phyloP scores from a whole-genome alignment of 2,329 filamentous ascomycete genomes.

The Monilinia fructigena region DNA sequence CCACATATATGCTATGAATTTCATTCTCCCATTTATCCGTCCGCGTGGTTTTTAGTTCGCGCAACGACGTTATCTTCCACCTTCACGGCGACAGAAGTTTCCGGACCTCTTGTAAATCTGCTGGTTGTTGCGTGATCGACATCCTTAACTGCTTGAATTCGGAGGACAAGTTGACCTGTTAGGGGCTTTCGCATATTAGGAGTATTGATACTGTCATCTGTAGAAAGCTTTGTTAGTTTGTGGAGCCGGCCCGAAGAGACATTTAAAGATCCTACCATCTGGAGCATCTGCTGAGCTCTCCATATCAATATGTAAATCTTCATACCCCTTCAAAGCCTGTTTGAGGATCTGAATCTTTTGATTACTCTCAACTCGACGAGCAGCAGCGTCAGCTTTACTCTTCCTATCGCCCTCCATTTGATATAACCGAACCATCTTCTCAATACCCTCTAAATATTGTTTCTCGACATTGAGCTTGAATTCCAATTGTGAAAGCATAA shows the following conservation, averaged over 20 bases:
- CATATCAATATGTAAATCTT: constrained; percentile 93
- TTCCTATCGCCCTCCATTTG: constrained; percentile 96
- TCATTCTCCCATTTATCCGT: constrained; percentile 92
- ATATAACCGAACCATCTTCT: constrained; percentile 98
- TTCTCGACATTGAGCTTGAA: constrained; percentile 99
- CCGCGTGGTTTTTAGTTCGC: constrained; percentile 75
- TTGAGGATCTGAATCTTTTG: constrained; percentile 96
- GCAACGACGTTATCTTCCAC: constrained; percentile 93
- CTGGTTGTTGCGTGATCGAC: constrained; percentile 87
- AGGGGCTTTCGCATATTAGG: constrained; percentile 95
- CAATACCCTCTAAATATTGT: constrained; percentile 97
- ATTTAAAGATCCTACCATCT: constrained; percentile 62
- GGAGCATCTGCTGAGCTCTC: constrained; percentile 69
- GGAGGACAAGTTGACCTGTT: constrained; percentile 82
- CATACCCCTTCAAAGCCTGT: constrained; percentile 93
- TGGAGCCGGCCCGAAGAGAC: constrained; percentile 5
- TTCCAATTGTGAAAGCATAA: constrained; percentile 97
- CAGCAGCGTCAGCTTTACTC: constrained; percentile 89
- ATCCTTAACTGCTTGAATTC: constrained; percentile 85
- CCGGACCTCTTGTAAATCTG: constrained; percentile 83
- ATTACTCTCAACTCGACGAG: constrained; percentile 86
- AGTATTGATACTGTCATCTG: constrained; percentile 94
- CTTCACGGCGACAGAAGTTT: constrained; percentile 95
- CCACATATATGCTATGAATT: constrained; percentile 86
- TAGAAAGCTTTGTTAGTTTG: constrained; percentile 6